These are phyloP conservation scores for Astragalus membranaceus DNA, from an alignment of 306 rosid species.

Conservation along the genomic window DNA sequence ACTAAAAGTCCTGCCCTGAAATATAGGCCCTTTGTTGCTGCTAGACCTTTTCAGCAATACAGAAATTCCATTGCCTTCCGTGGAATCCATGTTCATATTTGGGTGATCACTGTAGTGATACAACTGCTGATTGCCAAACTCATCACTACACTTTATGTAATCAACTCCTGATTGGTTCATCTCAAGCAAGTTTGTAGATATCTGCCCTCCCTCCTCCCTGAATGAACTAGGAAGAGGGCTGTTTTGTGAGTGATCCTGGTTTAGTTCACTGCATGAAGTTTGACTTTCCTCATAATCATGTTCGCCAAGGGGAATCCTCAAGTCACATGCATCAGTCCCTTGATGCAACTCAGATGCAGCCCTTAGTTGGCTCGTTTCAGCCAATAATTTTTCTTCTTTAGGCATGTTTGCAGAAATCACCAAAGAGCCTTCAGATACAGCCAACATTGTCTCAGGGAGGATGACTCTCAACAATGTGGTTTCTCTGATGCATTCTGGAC, in stretches of 20 bases:
- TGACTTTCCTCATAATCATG: conserved; percentile 35
- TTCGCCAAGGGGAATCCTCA: conserved; percentile 33
- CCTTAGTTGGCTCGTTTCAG: conserved; percentile 21
- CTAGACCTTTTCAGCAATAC: conserved; percentile 69
- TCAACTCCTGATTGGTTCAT: conserved; percentile 26
- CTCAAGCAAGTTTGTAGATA: conserved; percentile 29
- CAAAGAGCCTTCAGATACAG: conserved; percentile 31
- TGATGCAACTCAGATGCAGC: conserved; percentile 31
- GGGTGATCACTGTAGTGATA: conserved; percentile 31
- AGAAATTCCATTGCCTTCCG: conserved; percentile 83
- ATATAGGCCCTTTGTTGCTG: conserved; percentile 66
- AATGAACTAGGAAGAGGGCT: conserved; percentile 28
- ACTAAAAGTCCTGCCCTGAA: conserved; percentile 62
- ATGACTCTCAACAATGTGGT: conserved; percentile 26
- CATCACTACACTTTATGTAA: conserved; percentile 18
- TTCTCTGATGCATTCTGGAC: conserved; percentile 56
- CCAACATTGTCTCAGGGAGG: conserved; percentile 29
- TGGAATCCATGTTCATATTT: conserved; percentile 37
- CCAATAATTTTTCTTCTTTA: conserved; percentile 31
- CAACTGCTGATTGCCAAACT: conserved; percentile 38
- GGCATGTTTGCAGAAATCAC: conserved; percentile 19
- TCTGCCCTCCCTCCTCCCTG: conserved; percentile 31
- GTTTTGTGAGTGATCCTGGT: conserved; percentile 32
- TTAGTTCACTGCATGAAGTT: conserved; percentile 33
- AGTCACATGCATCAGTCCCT: conserved; percentile 20